Evolutionary conservation across 2,329 filamentous ascomycete genomes (phyloP), one percentile per base, ranked within the genome.

Genomic region (Neonectria faginata): DNA sequence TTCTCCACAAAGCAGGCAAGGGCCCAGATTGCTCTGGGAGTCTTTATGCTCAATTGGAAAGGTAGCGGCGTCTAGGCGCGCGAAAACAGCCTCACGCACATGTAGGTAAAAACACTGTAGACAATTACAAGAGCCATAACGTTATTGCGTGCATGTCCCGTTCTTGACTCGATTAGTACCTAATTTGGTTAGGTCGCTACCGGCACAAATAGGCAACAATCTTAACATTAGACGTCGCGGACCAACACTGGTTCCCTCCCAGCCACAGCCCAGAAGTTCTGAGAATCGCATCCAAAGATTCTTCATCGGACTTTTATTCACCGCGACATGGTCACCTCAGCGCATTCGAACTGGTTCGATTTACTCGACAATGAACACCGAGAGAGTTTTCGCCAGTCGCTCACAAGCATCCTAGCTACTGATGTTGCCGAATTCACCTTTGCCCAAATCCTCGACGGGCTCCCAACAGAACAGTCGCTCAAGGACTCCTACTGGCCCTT

Each of bases 381-480:
- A 20, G 8, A 42, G 29, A 8, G 12, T 3, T 42, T 58, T 5
- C 2, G 16, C 0, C 16, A 29, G 9, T 45, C 56, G 16, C 11
- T 51, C 0, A 18, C 2, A 1, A 58, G 51, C 42, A 12, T 58
- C 22, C 20, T 58, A n/a, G n/a, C 31, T 1, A 58, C 45, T 14
- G 33, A 58, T n/a, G 11, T 51, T 16, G 45, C 56, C 3, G 45
- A 44, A 14, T 20, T n/a, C 16, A 42, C 45, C 11, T 58, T 29
- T 31, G 56, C 45, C 14, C 45, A 58, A 22, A 58, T 58, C 29
- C 45, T 58, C 12, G 56, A 58, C 20, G 56, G 56, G 22, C 18
- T 58, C 22, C 45, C 56, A 18, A 58, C 56, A 20, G 10, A 18
- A 22, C 18, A 58, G n/a, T 51, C 33, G 1, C 12, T 27, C 6